Conservation (phyloP, 23 red algal species). For the Gracilaria caudata region DNA sequence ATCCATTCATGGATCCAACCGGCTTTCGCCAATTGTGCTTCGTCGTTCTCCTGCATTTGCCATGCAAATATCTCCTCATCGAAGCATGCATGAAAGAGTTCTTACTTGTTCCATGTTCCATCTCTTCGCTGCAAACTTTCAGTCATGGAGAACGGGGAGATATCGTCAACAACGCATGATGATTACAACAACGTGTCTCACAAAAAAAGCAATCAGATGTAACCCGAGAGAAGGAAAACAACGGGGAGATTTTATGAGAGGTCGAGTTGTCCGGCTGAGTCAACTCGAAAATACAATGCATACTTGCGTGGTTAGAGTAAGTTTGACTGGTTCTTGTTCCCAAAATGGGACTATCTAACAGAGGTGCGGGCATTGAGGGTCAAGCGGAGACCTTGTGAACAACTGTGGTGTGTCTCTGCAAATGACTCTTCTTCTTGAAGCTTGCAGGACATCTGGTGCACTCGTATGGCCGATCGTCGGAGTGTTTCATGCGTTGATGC, state of each 20-base stretch:
- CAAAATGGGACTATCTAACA: neutral
- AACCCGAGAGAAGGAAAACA: neutral
- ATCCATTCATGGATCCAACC: slow-evolving; percentile 15
- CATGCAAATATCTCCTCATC: neutral
- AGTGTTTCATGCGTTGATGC: slow-evolving; percentile 57
- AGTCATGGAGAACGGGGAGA: too few relatives aligned
- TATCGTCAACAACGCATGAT: neutral
- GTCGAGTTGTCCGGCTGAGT: neutral
- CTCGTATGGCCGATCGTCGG: slow-evolving; percentile 56
- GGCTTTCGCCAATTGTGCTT: neutral
- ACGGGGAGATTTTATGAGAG: neutral
- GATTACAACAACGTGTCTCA: neutral
- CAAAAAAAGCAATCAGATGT: neutral
- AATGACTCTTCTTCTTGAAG: slow-evolving; percentile 75
- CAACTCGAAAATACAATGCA: neutral
- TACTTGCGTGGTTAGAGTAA: neutral
- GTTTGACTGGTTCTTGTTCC: neutral
- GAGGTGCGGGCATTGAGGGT: neutral
- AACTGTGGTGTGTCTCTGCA: slow-evolving; percentile 52
- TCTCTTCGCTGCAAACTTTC: neutral
- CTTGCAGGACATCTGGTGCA: slow-evolving; percentile 50
- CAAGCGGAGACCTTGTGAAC: slow-evolving; percentile 36
- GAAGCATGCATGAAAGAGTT: neutral
- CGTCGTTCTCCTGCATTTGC: neutral
- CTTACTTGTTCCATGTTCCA: neutral